Evolutionary conservation across 2,329 filamentous ascomycete genomes (phyloP).

Genomic region (Laburnicola sp.): DNA sequence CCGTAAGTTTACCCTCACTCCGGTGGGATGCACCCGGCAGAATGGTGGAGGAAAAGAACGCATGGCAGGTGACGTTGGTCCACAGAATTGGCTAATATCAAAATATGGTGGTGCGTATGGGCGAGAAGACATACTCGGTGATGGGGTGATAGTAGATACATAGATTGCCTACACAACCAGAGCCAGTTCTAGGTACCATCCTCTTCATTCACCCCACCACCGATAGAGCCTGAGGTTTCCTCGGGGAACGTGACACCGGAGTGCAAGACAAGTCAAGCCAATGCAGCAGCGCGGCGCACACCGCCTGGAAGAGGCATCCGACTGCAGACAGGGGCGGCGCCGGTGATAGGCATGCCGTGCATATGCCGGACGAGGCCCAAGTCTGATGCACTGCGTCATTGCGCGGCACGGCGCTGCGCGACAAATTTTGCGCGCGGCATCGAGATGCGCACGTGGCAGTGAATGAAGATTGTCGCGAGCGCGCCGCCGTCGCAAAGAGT

Average conservation of each 20-base stretch:
- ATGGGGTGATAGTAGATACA: too few species aligned
- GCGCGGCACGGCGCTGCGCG: neutral
- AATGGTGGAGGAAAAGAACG: constrained; percentile 24
- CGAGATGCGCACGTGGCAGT: neutral
- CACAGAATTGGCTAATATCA: constrained; percentile 5
- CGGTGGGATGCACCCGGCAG: constrained; percentile 20
- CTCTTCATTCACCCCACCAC: neutral
- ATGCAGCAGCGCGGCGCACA: constrained; percentile 27
- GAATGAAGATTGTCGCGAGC: neutral
- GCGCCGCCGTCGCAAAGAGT: too few species aligned
- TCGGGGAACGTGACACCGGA: constrained; percentile 14
- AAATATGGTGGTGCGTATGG: neutral
- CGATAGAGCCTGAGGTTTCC: constrained; percentile 6
- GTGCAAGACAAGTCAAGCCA: constrained; percentile 19
- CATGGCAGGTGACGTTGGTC: constrained; percentile 12
- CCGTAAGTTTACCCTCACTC: constrained; percentile 1
- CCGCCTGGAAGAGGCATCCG: constrained; percentile 29
- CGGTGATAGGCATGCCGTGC: constrained; percentile 27
- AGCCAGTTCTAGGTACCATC: neutral
- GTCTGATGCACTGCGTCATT: constrained; percentile 13
- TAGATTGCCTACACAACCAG: neutral
- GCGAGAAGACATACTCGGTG: neutral
- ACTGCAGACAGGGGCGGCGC: constrained; percentile 21
- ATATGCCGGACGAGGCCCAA: constrained; percentile 25
- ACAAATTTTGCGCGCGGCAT: constrained; percentile 8